These are phyloP conservation scores for Elymus sibiricus DNA, from an alignment of 176 grass and related monocot species.

Conservation along the genomic window DNA sequence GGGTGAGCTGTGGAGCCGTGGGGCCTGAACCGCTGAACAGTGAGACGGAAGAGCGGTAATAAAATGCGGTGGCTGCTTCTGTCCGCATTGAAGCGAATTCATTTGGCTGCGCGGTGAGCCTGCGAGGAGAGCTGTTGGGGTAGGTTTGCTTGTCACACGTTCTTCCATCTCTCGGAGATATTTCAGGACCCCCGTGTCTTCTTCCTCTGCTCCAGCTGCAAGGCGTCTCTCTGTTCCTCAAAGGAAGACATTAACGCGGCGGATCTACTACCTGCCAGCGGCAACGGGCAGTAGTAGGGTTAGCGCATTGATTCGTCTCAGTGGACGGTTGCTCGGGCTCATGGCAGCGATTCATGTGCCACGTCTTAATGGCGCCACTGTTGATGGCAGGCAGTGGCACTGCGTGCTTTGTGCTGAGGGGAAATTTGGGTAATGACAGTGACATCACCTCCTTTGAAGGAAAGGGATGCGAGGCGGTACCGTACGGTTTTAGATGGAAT, in stretches of 20 bases:
- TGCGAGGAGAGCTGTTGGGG: background rate
- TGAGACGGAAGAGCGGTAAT: background rate
- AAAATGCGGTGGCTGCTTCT: conserved; percentile 3
- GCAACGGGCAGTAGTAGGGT: background rate
- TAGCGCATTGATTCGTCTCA: conserved; percentile 18
- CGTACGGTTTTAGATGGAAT: background rate
- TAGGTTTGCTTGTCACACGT: conserved; percentile 12
- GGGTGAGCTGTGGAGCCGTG: conserved; percentile 1
- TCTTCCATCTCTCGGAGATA: conserved; percentile 30
- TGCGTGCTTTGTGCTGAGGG: background rate
- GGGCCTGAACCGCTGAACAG: background rate
- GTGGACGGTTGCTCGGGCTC: conserved; percentile 18
- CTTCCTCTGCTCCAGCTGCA: background rate
- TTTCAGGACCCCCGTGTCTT: conserved; percentile 5
- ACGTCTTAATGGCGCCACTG: background rate
- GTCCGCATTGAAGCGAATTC: conserved; percentile 41
- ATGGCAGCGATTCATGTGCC: conserved; percentile 21
- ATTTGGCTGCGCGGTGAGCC: conserved; percentile 22
- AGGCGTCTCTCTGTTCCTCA: background rate
- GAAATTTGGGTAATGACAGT: background rate
- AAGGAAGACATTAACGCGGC: background rate
- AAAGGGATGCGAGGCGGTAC: background rate
- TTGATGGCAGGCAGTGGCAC: background rate
- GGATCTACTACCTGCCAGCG: conserved; percentile 6
- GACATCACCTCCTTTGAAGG: background rate